phyloP scores from a whole-genome alignment of 768 basidiomycete genomes.

The Pleurotus salmoneostramineus region DNA sequence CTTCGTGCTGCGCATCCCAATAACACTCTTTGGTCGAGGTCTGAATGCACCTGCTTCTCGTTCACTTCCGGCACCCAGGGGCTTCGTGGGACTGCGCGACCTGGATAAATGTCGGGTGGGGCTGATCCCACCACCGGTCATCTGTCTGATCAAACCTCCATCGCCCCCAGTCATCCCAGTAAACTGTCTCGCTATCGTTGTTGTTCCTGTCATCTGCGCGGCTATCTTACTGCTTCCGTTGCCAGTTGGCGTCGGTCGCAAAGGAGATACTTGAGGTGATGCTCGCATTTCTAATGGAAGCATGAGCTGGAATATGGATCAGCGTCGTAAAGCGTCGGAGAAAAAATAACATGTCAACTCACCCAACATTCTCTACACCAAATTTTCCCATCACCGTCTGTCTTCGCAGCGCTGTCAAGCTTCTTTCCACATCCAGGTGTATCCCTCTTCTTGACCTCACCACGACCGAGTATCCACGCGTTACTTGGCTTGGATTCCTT shows the following conservation, averaged over 20 bases:
- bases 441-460: conserved; percentile 47
- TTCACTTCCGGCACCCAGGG: conserved; percentile 36
- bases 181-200: conserved; percentile 72
- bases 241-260: conserved; percentile 46
- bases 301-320: conserved; percentile 41
- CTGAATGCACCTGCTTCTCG: conserved; percentile 25
- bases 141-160: conserved; percentile 42
- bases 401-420: conserved; percentile 79
- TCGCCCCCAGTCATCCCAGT: conserved; percentile 54
- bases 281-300: conserved; percentile 44
- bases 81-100: conserved; percentile 63
- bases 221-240: conserved; percentile 27
- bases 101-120: conserved; percentile 56
- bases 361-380: conserved; percentile 88
- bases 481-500: conserved; percentile 32
- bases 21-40: conserved; percentile 75
- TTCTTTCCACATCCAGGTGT: conserved; percentile 80
- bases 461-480: conserved; percentile 29
- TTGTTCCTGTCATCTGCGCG: conserved; percentile 65
- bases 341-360: conserved; percentile 19
- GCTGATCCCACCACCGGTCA: conserved; percentile 66
- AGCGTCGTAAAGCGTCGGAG: conserved; percentile 8
- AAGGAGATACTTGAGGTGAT: conserved; percentile 51
- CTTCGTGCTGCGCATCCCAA: conserved; percentile 60
- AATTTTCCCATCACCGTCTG: conserved; percentile 60